These are phyloP conservation scores for Metschnikowia noctiluminum DNA, from an alignment of 805 yeast genomes.

Conservation along the genomic window DNA sequence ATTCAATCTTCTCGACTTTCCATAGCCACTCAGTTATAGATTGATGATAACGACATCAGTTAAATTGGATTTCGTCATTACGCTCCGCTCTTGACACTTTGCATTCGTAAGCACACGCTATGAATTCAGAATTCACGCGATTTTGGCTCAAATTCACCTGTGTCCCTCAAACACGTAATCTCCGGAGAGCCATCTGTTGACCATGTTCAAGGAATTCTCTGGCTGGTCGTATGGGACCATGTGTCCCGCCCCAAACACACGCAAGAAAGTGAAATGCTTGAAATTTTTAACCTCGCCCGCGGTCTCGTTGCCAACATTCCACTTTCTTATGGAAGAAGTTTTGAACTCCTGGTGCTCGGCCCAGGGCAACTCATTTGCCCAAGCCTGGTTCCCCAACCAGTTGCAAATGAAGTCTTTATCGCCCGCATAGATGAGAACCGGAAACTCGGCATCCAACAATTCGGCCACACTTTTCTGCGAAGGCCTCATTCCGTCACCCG, in stretches of 20 bases:
- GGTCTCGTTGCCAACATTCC: conserved; percentile 35
- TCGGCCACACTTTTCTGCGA: conserved; percentile 72
- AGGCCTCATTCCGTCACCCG: conserved; percentile 92
- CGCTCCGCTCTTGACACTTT: too few relatives aligned
- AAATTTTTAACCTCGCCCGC: conserved; percentile 73
- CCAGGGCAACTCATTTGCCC: conserved; percentile 52
- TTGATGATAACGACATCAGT: too few relatives aligned
- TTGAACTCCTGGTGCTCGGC: conserved; percentile 37
- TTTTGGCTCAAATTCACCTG: neutral
- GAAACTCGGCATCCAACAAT: conserved; percentile 58
- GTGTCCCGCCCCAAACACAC: conserved; percentile 89
- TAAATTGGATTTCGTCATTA: too few relatives aligned
- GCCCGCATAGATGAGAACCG: conserved; percentile 87
- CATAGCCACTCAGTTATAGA: too few relatives aligned
- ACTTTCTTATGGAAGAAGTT: conserved; percentile 37
- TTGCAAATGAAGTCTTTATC: conserved; percentile 91
- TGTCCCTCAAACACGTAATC: conserved; percentile 33
- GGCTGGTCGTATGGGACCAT: conserved; percentile 95
- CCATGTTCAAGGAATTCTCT: conserved; percentile 71
- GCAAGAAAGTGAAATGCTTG: conserved; percentile 71
- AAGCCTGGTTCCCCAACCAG: conserved; percentile 87
- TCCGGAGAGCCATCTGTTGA: conserved; percentile 80
- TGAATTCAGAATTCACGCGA: neutral
- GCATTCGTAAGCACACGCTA: neutral
- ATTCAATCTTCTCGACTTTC: too few relatives aligned